These are phyloP conservation scores for Zymoseptoria passerinii DNA, from an alignment of 2,329 filamentous ascomycete genomes.

Conservation along the genomic window DNA sequence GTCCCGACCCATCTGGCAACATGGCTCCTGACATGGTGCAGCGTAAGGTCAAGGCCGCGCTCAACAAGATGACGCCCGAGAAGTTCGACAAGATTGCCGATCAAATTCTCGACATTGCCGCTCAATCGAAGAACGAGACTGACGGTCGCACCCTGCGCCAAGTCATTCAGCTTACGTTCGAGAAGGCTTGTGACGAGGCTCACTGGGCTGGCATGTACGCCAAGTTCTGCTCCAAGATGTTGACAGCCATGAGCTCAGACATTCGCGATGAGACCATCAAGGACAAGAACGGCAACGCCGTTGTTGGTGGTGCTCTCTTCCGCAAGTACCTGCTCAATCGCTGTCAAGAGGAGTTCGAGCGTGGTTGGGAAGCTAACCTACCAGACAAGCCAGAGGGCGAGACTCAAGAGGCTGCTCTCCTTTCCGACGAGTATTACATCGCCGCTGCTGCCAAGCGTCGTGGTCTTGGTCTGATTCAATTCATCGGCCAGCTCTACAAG, in stretches of 20 bases:
- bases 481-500: conserved; percentile 99
- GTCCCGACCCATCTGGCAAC: conserved; percentile 44
- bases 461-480: conserved; percentile 95
- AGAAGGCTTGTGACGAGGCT: conserved; percentile 96
- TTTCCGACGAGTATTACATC: conserved; percentile 94
- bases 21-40: conserved; percentile 91
- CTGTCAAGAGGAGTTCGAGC: conserved; percentile 98
- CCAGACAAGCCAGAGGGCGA: conserved; percentile 68
- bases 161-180: conserved; percentile 97
- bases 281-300: conserved; percentile 80
- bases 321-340: conserved; percentile 97
- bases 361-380: conserved; percentile 87
- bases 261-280: conserved; percentile 92
- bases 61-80: conserved; percentile 99
- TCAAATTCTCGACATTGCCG: conserved; percentile 85
- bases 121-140: conserved; percentile 88
- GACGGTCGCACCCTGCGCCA: conserved; percentile 93
- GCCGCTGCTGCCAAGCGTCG: conserved; percentile 92
- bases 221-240: conserved; percentile 95
- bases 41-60: conserved; percentile 93
- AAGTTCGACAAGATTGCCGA: conserved; percentile 95
- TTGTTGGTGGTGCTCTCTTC: conserved; percentile 90
- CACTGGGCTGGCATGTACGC: conserved; percentile 99
- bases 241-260: conserved; percentile 87
- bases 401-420: conserved; percentile 63